phyloP scores from a whole-genome alignment of 345 rosid species.

The Melaleuca quinquenervia region DNA sequence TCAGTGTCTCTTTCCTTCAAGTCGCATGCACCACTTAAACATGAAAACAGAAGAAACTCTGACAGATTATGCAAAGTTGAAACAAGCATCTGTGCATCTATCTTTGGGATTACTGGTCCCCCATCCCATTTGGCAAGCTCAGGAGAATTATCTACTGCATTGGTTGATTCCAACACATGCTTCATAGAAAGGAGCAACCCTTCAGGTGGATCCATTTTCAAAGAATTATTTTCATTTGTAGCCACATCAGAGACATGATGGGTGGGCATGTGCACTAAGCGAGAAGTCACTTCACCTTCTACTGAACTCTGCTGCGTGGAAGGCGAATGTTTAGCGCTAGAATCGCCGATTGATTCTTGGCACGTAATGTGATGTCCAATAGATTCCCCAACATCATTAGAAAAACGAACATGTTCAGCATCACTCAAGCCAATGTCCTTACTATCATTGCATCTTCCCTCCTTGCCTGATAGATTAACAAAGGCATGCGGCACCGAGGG shows the following conservation, averaged over 20 bases:
- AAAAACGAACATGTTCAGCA: slow-evolving; percentile 1
- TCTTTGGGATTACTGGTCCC: slow-evolving; percentile 13
- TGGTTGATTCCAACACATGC: not conserved
- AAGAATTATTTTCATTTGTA: not conserved
- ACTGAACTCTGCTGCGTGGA: not conserved
- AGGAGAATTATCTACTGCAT: not conserved
- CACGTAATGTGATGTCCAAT: not conserved
- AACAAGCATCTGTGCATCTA: slow-evolving; percentile 23
- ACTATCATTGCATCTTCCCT: not conserved
- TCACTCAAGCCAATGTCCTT: not conserved
- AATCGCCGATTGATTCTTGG: not conserved
- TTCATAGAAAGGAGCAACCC: not conserved
- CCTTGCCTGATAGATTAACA: slow-evolving; percentile 2
- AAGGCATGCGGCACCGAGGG: slow-evolving; percentile 1
- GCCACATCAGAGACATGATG: not conserved
- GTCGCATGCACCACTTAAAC: slow-evolving; percentile 36
- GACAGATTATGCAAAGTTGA: slow-evolving; percentile 57
- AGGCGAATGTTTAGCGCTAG: not conserved
- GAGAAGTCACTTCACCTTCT: not conserved
- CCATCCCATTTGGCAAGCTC: slow-evolving; percentile 5
- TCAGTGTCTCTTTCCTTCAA: slow-evolving; percentile 42
- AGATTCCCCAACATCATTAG: not conserved
- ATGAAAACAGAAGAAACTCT: slow-evolving; percentile 54
- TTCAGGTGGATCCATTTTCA: not conserved
- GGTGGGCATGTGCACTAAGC: not conserved